phyloP scores from a whole-genome alignment of 352 stramenopile genomes.

The Phytophthora sp. region DNA sequence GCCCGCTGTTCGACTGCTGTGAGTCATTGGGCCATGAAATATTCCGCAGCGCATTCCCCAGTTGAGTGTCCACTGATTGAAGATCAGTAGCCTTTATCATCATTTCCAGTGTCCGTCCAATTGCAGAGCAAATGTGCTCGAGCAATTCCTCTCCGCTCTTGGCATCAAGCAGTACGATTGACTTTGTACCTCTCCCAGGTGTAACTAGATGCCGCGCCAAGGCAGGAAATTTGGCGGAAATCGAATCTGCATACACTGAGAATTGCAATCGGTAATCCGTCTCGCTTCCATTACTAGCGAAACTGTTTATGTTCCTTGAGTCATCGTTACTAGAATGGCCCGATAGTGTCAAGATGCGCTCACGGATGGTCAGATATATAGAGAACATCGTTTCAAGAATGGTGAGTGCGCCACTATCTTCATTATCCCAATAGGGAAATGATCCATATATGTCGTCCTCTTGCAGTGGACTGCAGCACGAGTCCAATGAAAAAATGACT shows the following conservation, averaged over 20 bases:
- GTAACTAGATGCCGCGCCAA: constrained; percentile 40
- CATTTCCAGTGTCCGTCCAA: constrained; percentile 38
- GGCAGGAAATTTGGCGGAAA: constrained; percentile 48
- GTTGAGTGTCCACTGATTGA: constrained; percentile 16
- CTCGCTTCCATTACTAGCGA: background rate
- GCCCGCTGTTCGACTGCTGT: background rate
- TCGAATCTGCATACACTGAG: constrained; percentile 55
- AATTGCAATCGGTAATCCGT: constrained; percentile 31
- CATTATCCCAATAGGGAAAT: constrained; percentile 7
- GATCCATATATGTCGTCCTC: constrained; percentile 18
- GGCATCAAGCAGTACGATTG: constrained; percentile 43
- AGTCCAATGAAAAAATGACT: constrained; percentile 45
- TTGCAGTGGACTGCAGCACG: constrained; percentile 27
- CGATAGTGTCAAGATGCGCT: constrained; percentile 15
- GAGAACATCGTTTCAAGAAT: constrained; percentile 42
- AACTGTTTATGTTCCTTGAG: background rate
- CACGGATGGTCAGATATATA: constrained; percentile 43
- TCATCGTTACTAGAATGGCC: background rate
- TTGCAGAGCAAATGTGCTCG: constrained; percentile 44
- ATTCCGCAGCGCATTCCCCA: constrained; percentile 20
- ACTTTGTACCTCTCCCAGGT: constrained; percentile 24
- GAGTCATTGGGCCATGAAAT: constrained; percentile 6
- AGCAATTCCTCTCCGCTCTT: constrained; percentile 51
- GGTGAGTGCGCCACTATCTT: background rate
- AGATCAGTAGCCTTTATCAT: constrained; percentile 17